Conservation (phyloP, 495 filamentous ascomycete species). For the Cairneyella variabilis region DNA sequence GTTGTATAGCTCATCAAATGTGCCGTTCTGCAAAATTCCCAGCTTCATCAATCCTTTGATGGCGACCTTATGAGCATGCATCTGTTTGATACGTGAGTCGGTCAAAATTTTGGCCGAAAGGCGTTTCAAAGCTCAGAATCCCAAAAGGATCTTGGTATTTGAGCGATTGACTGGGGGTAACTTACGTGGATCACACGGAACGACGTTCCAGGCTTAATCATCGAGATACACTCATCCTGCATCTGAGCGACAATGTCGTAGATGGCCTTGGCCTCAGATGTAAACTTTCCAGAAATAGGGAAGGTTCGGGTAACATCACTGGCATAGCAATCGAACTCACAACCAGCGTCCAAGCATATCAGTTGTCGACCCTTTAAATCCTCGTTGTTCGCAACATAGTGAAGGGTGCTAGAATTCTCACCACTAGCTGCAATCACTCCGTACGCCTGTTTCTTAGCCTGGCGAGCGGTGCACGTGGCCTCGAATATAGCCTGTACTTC, state of each 20-base stretch:
- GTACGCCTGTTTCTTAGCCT: slow-evolving; percentile 78
- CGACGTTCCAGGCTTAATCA: slow-evolving; percentile 58
- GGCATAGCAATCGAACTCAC: slow-evolving; percentile 85
- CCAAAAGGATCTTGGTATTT: neutral
- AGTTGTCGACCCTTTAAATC: slow-evolving; percentile 62
- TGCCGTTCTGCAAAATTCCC: slow-evolving; percentile 59
- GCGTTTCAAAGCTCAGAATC: no score
- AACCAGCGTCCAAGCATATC: slow-evolving; percentile 79
- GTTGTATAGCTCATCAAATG: slow-evolving; percentile 57
- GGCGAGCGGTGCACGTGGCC: slow-evolving; percentile 61
- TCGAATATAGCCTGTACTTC: slow-evolving; percentile 76
- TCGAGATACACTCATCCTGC: slow-evolving; percentile 72
- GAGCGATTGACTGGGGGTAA: neutral
- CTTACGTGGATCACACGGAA: slow-evolving; percentile 60
- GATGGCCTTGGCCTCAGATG: slow-evolving; percentile 61
- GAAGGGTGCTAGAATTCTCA: slow-evolving; percentile 72
- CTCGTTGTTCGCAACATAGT: slow-evolving; percentile 78
- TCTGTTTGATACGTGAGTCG: slow-evolving; percentile 1
- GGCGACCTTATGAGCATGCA: slow-evolving; percentile 68
- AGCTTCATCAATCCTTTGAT: slow-evolving; percentile 65
- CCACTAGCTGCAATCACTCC: slow-evolving; percentile 81
- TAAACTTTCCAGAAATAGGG: slow-evolving; percentile 60
- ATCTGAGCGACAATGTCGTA: slow-evolving; percentile 77
- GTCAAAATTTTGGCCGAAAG: no score
- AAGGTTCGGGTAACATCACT: slow-evolving; percentile 86